Percentiles rank a stretch among this genome's conserved stretches.
Conservation (phyloP, 2,329 filamentous ascomycete genomes). For the Neurospora crassa region DNA sequence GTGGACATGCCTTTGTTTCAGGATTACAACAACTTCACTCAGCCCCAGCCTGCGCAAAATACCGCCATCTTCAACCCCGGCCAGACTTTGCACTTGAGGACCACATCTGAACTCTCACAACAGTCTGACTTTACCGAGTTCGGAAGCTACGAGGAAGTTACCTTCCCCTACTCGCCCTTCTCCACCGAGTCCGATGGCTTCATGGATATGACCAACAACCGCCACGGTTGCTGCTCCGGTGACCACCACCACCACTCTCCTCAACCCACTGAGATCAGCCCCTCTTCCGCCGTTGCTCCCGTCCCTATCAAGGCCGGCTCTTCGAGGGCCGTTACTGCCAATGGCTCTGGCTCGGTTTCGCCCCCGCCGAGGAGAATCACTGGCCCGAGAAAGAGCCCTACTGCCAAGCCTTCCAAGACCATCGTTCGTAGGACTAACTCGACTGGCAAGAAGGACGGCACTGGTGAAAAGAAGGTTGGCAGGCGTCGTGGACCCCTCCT, state of each 20-base stretch:
- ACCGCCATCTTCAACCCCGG: slow-evolving; percentile 81
- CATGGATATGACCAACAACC: slow-evolving; percentile 44
- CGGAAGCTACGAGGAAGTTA: slow-evolving; percentile 74
- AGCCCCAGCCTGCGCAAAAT: slow-evolving; percentile 43
- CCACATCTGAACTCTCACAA: slow-evolving; percentile 75
- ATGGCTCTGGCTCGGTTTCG: slow-evolving; percentile 50
- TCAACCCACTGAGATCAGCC: slow-evolving; percentile 50
- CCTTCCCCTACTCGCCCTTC: slow-evolving; percentile 67
- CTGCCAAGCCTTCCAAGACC: slow-evolving; percentile 72
- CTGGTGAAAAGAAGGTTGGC: slow-evolving; percentile 82
- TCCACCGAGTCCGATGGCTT: slow-evolving; percentile 75
- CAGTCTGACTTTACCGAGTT: slow-evolving; percentile 56
- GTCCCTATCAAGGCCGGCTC: slow-evolving; percentile 58
- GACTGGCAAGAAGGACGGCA: slow-evolving; percentile 68
- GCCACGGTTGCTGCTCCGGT: slow-evolving; percentile 51
- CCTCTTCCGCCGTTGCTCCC: slow-evolving; percentile 56
- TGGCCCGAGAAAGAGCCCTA: slow-evolving; percentile 66
- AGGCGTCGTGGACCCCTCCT: slow-evolving; percentile 81
- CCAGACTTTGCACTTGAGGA: slow-evolving; percentile 81
- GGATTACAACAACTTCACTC: slow-evolving; percentile 62
- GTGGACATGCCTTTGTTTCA: slow-evolving; percentile 57
- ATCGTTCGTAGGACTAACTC: slow-evolving; percentile 66
- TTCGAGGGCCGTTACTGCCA: slow-evolving; percentile 50
- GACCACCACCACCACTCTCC: slow-evolving; percentile 39
- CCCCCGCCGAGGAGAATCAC: slow-evolving; percentile 58